Evolutionary conservation across 768 basidiomycete species (phyloP).

Genomic region (Lactifluus volemus): DNA sequence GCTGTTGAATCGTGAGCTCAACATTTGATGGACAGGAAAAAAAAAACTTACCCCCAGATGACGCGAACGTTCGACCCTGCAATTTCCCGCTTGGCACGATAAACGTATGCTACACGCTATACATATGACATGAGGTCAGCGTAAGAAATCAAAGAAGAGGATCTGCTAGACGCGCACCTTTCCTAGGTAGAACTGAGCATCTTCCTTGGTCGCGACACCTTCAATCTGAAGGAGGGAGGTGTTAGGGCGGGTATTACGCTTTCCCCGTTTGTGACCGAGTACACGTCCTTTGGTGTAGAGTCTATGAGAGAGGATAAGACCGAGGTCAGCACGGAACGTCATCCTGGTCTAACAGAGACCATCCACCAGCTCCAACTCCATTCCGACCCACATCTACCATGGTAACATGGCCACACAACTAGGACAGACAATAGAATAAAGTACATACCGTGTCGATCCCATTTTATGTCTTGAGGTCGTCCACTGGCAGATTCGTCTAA

Average conservation of each 20-base stretch:
- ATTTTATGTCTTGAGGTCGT: slow-evolving; percentile 41
- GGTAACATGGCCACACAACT: slow-evolving; percentile 12
- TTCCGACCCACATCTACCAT: slow-evolving; percentile 19
- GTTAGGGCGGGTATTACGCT: slow-evolving; percentile 93
- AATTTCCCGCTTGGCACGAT: slow-evolving; percentile 92
- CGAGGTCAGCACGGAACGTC: slow-evolving; percentile 13
- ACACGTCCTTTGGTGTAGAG: slow-evolving; percentile 95
- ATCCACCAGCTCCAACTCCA: slow-evolving; percentile 38
- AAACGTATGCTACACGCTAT: slow-evolving; percentile 95
- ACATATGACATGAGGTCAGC: neutral
- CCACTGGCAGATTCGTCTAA: slow-evolving; percentile 22
- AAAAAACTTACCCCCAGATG: slow-evolving; percentile 85
- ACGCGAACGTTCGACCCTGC: slow-evolving; percentile 94
- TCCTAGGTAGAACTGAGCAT: slow-evolving; percentile 96
- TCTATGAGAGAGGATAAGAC: slow-evolving; percentile 37
- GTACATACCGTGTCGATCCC: slow-evolving; percentile 72
- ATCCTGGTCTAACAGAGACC: slow-evolving; percentile 22
- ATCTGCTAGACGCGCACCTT: slow-evolving; percentile 53
- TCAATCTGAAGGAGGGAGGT: slow-evolving; percentile 96
- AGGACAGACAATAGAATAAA: neutral
- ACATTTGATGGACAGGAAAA: neutral
- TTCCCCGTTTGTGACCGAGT: slow-evolving; percentile 96
- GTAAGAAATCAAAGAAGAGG: neutral
- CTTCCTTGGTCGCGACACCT: slow-evolving; percentile 88
- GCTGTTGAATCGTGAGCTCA: slow-evolving; percentile 31